phyloP scores from a whole-genome alignment of 768 basidiomycete species.

The Suillus alpinus region DNA sequence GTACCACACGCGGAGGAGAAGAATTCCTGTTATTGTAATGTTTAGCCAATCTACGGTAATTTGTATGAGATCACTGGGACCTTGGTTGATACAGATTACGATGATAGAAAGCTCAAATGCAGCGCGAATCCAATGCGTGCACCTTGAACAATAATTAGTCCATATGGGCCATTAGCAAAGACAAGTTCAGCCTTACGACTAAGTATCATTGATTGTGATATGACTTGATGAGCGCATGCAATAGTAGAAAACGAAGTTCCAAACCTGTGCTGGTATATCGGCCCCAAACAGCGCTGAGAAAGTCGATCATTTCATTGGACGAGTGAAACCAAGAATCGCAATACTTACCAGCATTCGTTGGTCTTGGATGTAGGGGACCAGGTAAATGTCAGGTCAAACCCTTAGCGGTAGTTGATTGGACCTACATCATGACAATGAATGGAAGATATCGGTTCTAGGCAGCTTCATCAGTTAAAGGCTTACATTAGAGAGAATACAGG shows the following conservation, averaged over 20 bases:
- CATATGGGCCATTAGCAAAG: neutral
- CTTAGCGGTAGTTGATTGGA: neutral
- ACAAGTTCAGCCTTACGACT: neutral
- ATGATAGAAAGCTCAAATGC: constrained; percentile 6
- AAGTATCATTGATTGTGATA: neutral
- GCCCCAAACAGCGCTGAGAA: constrained; percentile 4
- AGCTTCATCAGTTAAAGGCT: neutral
- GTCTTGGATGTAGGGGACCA: neutral
- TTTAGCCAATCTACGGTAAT: neutral
- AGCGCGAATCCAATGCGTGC: constrained; percentile 1
- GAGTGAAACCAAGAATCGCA: neutral
- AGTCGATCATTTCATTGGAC: neutral
- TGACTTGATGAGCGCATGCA: neutral
- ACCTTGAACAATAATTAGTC: constrained; percentile 2
- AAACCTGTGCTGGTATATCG: constrained; percentile 2
- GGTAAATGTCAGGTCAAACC: neutral
- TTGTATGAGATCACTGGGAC: neutral
- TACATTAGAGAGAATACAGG: neutral
- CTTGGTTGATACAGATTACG: constrained; percentile 9
- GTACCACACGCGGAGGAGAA: constrained; percentile 12
- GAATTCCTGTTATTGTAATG: constrained; percentile 2
- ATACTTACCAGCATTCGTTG: constrained; percentile 3
- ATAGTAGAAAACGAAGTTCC: neutral
- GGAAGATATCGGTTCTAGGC: constrained; percentile 11
- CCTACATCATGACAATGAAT: constrained; percentile 4